Percentiles rank a stretch among this genome's conserved stretches.
phyloP scores from a whole-genome alignment of 768 basidiomycete genomes.

The Termitomyces sp. region DNA sequence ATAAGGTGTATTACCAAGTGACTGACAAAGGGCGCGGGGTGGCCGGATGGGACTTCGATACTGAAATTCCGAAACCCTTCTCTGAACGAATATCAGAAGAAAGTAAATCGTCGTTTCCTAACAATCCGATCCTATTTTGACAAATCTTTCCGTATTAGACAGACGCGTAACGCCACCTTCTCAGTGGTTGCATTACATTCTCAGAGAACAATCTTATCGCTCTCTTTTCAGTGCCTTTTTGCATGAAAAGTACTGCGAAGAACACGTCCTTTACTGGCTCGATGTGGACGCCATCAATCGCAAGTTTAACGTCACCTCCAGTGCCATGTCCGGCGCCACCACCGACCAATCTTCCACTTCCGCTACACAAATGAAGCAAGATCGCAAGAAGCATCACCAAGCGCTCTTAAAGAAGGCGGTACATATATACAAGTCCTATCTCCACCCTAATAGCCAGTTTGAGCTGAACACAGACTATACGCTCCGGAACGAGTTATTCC shows the following conservation, averaged over 20 bases:
- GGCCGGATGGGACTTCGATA: conserved; percentile 7
- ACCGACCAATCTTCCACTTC: neutral
- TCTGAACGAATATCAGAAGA: conserved; percentile 1
- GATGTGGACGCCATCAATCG: conserved; percentile 12
- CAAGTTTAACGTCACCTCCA: conserved; percentile 12
- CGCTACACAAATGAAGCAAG: conserved; percentile 1
- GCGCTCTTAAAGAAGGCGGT: conserved; percentile 8
- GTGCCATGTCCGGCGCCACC: conserved; percentile 4
- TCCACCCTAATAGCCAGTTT: conserved; percentile 9
- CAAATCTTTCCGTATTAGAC: neutral
- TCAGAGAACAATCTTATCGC: conserved; percentile 7
- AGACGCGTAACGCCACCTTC: neutral
- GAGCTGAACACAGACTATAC: conserved; percentile 13
- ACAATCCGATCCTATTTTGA: neutral
- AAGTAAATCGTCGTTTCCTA: neutral
- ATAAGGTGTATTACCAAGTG: conserved; percentile 11
- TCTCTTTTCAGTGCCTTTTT: conserved; percentile 10
- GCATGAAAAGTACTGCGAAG: conserved; percentile 11
- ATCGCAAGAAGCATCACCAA: conserved; percentile 9
- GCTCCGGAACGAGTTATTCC: conserved; percentile 10
- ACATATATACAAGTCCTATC: conserved; percentile 10
- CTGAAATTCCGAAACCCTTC: neutral
- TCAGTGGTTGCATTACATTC: conserved; percentile 6
- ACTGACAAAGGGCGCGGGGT: conserved; percentile 9
- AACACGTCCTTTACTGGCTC: conserved; percentile 12